phyloP scores from a whole-genome alignment of 352 stramenopile genomes.

The Globisporangium iwayamae region DNA sequence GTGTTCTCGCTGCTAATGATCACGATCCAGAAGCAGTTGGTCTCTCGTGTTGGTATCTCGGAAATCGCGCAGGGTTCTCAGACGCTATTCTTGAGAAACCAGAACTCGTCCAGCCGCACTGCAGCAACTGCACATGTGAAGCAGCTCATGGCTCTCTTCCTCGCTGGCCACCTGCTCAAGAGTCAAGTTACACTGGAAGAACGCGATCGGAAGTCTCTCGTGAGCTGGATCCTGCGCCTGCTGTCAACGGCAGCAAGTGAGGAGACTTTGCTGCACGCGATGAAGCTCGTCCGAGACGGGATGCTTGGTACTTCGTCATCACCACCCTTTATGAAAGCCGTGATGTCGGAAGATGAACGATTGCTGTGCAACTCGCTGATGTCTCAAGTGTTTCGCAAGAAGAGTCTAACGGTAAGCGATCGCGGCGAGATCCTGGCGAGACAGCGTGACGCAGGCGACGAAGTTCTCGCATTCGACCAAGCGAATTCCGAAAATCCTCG shows the following conservation, averaged over 20 bases:
- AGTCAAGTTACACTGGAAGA: constrained; percentile 47
- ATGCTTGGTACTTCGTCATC: constrained; percentile 18
- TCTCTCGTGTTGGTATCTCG: constrained; percentile 28
- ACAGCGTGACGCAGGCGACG: constrained; percentile 15
- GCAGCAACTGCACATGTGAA: constrained; percentile 45
- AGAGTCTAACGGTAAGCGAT: constrained; percentile 28
- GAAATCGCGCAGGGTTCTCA: constrained; percentile 20
- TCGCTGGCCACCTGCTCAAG: constrained; percentile 61
- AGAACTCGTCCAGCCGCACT: constrained; percentile 12
- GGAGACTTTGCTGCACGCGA: constrained; percentile 59
- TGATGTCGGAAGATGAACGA: constrained; percentile 15
- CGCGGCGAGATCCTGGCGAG: constrained; percentile 11
- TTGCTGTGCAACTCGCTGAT: constrained; percentile 20
- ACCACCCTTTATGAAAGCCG: constrained; percentile 5
- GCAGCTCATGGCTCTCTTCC: constrained; percentile 78
- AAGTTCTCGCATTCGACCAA: constrained; percentile 25
- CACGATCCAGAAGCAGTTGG: constrained; percentile 82
- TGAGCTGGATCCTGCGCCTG: constrained; percentile 66
- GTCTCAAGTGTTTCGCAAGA: constrained; percentile 45
- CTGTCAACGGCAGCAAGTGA: constrained; percentile 58
- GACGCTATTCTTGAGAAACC: constrained; percentile 18
- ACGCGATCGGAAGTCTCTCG: constrained; percentile 54
- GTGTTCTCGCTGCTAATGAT: constrained; percentile 81
- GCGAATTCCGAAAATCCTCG: not conserved
- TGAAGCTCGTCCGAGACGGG: constrained; percentile 53